Conservation (phyloP, 768 basidiomycete genomes). For the Porphyrellus cyaneotinctus region DNA sequence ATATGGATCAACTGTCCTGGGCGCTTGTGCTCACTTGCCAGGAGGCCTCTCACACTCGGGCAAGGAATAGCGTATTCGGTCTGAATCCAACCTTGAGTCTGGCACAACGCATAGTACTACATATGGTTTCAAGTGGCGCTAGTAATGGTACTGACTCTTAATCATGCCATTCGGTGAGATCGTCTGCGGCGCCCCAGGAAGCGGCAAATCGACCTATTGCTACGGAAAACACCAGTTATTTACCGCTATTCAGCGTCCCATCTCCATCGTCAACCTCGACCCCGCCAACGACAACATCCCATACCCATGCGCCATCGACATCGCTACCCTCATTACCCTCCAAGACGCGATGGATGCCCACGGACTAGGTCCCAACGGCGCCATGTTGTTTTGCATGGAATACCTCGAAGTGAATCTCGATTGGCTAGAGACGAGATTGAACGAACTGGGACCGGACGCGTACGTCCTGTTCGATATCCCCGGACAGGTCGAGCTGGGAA, state of each 20-base stretch:
- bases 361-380: constrained; percentile 91
- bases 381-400: constrained; percentile 94
- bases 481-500: constrained; percentile 96
- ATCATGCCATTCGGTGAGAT: constrained; percentile 85
- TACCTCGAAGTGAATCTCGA: constrained; percentile 95
- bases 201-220: constrained; percentile 87
- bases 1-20: neutral
- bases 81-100: too few species aligned
- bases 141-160: too few species aligned
- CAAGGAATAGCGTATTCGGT: too few species aligned
- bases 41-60: too few species aligned
- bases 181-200: constrained; percentile 82
- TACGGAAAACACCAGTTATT: constrained; percentile 87
- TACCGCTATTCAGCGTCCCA: constrained; percentile 78
- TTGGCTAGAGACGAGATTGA: constrained; percentile 70
- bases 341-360: constrained; percentile 82
- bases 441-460: constrained; percentile 62
- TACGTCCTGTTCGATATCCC: constrained; percentile 95
- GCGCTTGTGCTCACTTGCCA: neutral
- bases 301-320: constrained; percentile 88
- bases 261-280: constrained; percentile 92
- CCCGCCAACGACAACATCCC: constrained; percentile 88
- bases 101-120: too few species aligned
- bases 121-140: too few species aligned
- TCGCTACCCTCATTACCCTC: constrained; percentile 81